These are phyloP conservation scores for Lyophyllum atratum DNA, from an alignment of 768 basidiomycete species.

Conservation along the genomic window DNA sequence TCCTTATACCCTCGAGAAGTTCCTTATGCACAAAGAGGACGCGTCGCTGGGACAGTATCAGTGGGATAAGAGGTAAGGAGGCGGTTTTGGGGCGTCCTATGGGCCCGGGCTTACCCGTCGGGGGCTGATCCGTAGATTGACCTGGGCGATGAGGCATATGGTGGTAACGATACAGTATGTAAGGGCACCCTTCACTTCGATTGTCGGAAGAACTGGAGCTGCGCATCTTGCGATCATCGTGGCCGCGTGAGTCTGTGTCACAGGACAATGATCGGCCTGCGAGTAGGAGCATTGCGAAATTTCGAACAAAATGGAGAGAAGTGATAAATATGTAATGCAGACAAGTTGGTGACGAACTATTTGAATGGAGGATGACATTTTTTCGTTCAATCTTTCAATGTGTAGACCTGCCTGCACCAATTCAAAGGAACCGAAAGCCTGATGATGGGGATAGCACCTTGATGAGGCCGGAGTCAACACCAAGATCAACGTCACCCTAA, in stretches of 20 bases:
- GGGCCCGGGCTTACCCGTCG: conserved; percentile 26
- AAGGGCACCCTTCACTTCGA: not conserved
- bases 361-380: conserved; percentile 1
- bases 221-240: not conserved
- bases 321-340: not conserved
- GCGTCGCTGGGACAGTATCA: conserved; percentile 8
- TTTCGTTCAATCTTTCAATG: not conserved
- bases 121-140: conserved; percentile 36
- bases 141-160: conserved; percentile 26
- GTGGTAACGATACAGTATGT: not conserved
- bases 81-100: not conserved
- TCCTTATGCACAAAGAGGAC: conserved; percentile 5
- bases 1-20: conserved; percentile 10
- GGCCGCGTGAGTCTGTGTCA: not conserved
- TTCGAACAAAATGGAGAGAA: conserved; percentile 5
- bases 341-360: not conserved
- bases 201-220: not conserved
- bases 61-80: conserved; percentile 1
- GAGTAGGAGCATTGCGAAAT: not conserved
- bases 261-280: not conserved
- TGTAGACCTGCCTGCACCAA: conserved; percentile 1
- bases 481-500: not conserved
- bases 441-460: conserved; percentile 4
- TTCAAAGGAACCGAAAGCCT: conserved; percentile 5
- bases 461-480: not conserved